Conservation (phyloP, 768 basidiomycete species). For the Mycena rebaudengoi region DNA sequence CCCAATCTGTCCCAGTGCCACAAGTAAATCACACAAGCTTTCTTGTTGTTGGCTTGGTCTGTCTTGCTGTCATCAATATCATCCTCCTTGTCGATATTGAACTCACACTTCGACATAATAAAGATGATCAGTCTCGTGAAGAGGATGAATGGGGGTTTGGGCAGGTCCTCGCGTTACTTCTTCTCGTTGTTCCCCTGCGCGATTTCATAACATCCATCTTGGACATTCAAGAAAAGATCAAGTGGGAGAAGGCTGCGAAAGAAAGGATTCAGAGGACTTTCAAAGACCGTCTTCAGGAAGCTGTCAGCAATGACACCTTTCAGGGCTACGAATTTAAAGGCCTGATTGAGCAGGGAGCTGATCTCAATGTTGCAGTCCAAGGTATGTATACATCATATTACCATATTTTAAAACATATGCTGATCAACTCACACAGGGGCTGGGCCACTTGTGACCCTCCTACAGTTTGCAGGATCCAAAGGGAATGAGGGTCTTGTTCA, state of each 20-base stretch:
- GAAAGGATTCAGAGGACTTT: neutral
- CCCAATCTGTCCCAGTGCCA: too few species aligned
- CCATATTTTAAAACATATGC: neutral
- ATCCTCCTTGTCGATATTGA: too few species aligned
- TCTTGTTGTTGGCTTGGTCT: too few species aligned
- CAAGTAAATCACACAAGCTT: too few species aligned
- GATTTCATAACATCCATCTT: constrained; percentile 4
- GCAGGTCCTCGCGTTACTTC: too few species aligned
- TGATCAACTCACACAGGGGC: neutral
- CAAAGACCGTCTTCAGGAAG: neutral
- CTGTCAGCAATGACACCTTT: neutral
- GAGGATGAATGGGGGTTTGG: too few species aligned
- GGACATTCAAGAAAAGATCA: constrained; percentile 1
- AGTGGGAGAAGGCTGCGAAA: too few species aligned
- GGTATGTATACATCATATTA: neutral
- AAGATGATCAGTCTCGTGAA: too few species aligned
- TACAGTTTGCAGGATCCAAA: neutral
- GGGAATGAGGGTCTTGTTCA: neutral
- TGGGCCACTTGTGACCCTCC: neutral
- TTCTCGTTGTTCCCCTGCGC: too few species aligned
- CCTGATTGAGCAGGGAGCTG: neutral
- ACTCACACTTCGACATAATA: too few species aligned
- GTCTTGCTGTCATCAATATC: too few species aligned
- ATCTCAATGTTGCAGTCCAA: neutral
- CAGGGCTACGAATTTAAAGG: neutral